A percentile compares a stretch with the other conserved stretches of the same genome.
Conservation (phyloP, 352 stramenopile genomes). For the Phytopythium boreale region DNA sequence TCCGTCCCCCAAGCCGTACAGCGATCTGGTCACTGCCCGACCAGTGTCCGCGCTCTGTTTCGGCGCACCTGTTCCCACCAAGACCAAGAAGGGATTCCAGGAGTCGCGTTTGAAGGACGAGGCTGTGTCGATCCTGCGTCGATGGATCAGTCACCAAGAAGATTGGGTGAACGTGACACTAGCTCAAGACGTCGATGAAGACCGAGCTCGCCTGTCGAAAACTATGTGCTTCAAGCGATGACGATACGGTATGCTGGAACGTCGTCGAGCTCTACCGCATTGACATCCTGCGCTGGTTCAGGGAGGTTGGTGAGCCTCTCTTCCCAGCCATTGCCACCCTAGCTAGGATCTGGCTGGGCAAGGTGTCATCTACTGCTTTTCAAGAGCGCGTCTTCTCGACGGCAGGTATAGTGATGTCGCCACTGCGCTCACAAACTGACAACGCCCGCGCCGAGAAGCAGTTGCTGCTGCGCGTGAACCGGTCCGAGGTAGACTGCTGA, state of each 20-base stretch:
- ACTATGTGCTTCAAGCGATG: background rate
- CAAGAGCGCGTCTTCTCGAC: slow-evolving; percentile 4
- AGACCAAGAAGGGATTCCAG: background rate
- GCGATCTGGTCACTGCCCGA: background rate
- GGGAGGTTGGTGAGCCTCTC: background rate
- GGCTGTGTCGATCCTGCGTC: background rate
- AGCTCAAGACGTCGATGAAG: background rate
- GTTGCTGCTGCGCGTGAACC: background rate
- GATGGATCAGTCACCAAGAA: background rate
- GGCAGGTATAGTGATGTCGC: background rate
- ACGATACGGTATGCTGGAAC: background rate
- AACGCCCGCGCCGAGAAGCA: slow-evolving; percentile 1
- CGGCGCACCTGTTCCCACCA: background rate
- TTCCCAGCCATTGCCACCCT: background rate
- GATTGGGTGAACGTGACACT: background rate
- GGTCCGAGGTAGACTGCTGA: background rate
- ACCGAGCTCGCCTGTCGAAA: background rate
- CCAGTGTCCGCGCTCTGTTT: background rate
- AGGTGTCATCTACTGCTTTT: slow-evolving; percentile 3
- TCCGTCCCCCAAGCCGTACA: no score
- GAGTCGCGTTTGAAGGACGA: background rate
- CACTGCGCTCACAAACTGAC: background rate
- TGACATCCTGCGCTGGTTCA: background rate
- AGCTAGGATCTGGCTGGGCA: background rate
- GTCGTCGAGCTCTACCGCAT: background rate